Evolutionary conservation across 202 grass and related monocot genomes (phyloP).

Genomic region (Elaeis oleifera): DNA sequence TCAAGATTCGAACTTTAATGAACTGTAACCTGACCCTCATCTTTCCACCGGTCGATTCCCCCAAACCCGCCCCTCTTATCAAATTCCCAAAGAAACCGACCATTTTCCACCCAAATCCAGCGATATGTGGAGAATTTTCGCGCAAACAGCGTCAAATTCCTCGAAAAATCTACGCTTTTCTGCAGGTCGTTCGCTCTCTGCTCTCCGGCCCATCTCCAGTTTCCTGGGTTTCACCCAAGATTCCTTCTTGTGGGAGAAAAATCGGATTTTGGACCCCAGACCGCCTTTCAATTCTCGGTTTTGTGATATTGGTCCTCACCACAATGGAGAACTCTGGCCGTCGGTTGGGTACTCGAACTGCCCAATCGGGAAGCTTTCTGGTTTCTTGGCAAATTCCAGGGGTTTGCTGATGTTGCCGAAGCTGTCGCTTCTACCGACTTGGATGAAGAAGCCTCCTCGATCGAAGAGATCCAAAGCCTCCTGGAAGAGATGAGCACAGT

Average conservation of each 20-base stretch:
- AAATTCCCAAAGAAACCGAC: neutral
- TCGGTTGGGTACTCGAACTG: neutral
- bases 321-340: neutral
- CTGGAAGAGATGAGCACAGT: neutral
- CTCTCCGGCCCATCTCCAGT: neutral
- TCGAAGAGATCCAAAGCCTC: slow-evolving; percentile 1
- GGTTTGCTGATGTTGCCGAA: slow-evolving; percentile 2
- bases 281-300: neutral
- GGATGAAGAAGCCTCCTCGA: slow-evolving; percentile 4
- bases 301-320: neutral
- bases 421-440: slow-evolving; percentile 19
- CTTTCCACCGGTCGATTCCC: neutral
- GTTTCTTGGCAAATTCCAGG: neutral
- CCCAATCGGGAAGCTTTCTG: neutral
- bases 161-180: neutral
- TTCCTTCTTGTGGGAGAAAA: neutral
- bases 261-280: neutral
- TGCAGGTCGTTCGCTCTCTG: neutral
- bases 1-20: neutral
- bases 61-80: neutral
- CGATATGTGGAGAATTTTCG: slow-evolving; percentile 6
- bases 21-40: neutral
- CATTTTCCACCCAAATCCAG: neutral
- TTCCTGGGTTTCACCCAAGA: neutral
- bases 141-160: neutral